These are phyloP conservation scores for Pythium guiyangense DNA, from an alignment of 352 stramenopile genomes.

Conservation along the genomic window DNA sequence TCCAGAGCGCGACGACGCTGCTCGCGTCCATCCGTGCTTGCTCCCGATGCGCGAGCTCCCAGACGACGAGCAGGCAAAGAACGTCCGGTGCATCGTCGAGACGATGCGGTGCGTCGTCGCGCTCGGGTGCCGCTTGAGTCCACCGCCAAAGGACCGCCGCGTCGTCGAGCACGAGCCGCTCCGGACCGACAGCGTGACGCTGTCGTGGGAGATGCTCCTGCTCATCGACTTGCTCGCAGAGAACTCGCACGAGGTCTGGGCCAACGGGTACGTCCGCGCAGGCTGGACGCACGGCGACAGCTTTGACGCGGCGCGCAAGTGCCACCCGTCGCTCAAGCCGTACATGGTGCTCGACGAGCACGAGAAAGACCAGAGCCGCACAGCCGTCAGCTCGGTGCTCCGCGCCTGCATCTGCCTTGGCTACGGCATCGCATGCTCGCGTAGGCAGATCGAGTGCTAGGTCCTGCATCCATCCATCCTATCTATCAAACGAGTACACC, in stretches of 20 bases:
- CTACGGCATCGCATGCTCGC: slow-evolving; percentile 35
- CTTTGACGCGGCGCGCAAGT: slow-evolving; percentile 39
- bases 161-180: slow-evolving; percentile 17
- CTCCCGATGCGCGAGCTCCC: slow-evolving; percentile 46
- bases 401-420: slow-evolving; percentile 52
- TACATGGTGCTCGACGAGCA: slow-evolving; percentile 55
- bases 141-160: slow-evolving; percentile 14
- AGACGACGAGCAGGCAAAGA: slow-evolving; percentile 26
- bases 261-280: slow-evolving; percentile 30
- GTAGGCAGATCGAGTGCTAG: slow-evolving; percentile 1
- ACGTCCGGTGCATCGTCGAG: slow-evolving; percentile 43
- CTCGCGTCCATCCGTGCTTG: slow-evolving; percentile 42
- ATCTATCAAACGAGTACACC: no score
- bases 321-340: slow-evolving; percentile 49
- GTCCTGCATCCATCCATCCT: no score
- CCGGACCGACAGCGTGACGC: slow-evolving; percentile 22
- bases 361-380: slow-evolving; percentile 43
- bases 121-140: slow-evolving; percentile 35
- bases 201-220: slow-evolving; percentile 63
- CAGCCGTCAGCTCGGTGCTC: slow-evolving; percentile 41
- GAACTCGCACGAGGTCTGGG: slow-evolving; percentile 73
- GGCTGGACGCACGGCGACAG: slow-evolving; percentile 32
- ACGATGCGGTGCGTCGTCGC: slow-evolving; percentile 59
- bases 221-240: slow-evolving; percentile 64
- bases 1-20: slow-evolving; percentile 28